A percentile compares a stretch with the other conserved stretches of the same genome.
These are phyloP conservation scores for Spirogloea muscicola DNA, from an alignment of 139 green algal species.

Conservation along the genomic window DNA sequence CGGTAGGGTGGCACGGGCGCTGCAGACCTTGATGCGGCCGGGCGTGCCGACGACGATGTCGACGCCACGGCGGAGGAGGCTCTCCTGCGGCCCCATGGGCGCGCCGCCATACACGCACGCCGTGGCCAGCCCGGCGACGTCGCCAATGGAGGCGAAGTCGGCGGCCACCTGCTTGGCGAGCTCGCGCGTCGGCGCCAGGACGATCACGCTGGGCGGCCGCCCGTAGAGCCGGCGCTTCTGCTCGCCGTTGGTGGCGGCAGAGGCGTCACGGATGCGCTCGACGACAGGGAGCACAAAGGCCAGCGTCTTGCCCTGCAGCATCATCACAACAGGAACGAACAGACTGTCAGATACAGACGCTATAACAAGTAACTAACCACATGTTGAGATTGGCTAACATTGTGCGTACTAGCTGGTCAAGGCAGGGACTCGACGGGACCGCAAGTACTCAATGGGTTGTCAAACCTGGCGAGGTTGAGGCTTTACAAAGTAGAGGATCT, in stretches of 20 bases:
- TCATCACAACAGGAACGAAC: neutral
- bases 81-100: slow-evolving; percentile 76
- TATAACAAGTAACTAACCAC: no score
- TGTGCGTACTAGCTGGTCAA: no score
- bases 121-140: slow-evolving; percentile 63
- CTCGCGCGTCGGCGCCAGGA: slow-evolving; percentile 87
- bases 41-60: slow-evolving; percentile 83
- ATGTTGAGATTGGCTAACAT: no score
- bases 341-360: no score
- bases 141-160: slow-evolving; percentile 72
- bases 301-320: slow-evolving; percentile 88
- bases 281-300: slow-evolving; percentile 96
- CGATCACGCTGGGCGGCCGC: slow-evolving; percentile 48
- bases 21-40: slow-evolving; percentile 55
- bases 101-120: slow-evolving; percentile 93
- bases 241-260: neutral
- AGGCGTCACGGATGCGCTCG: slow-evolving; percentile 58
- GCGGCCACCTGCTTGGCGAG: slow-evolving; percentile 80
- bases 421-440: no score
- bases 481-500: no score
- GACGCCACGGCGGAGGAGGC: slow-evolving; percentile 71
- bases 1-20: neutral
- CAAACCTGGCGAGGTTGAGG: no score
- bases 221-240: neutral
- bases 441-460: no score